Evolutionary conservation across 192 early-diverging fungal genomes (phyloP).

Genomic region (Coemansia biformis): DNA sequence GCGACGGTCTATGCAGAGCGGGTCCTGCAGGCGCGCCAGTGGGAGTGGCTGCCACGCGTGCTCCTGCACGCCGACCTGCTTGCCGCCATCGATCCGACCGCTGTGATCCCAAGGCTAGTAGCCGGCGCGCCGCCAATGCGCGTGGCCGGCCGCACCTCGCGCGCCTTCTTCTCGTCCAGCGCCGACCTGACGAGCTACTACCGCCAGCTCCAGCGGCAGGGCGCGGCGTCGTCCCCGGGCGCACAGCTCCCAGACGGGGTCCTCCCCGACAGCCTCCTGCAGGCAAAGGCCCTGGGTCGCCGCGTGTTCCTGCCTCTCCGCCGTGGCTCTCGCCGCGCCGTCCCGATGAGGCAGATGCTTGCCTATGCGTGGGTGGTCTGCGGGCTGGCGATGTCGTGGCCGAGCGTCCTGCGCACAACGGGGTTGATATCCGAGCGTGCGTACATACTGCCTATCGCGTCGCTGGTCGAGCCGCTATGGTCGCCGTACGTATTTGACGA

Average conservation of each 20-base stretch:
- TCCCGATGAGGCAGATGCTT: constrained; percentile 23
- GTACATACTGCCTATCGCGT: constrained; percentile 34
- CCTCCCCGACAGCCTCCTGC: constrained; percentile 26
- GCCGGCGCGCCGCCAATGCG: neutral
- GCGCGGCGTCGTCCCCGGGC: constrained; percentile 6
- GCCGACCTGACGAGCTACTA: constrained; percentile 42
- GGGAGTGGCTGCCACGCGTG: constrained; percentile 24
- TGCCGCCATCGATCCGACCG: constrained; percentile 13
- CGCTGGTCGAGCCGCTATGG: constrained; percentile 45
- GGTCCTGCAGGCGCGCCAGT: constrained; percentile 36
- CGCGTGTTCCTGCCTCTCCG: constrained; percentile 34
- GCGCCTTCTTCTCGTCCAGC: constrained; percentile 44
- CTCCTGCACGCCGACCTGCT: constrained; percentile 19
- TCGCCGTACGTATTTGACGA: constrained; percentile 12
- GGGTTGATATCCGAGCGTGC: constrained; percentile 48
- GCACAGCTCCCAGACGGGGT: constrained; percentile 12
- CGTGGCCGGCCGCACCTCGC: constrained; percentile 28
- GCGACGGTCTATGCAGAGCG: constrained; percentile 11
- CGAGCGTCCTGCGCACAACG: constrained; percentile 39
- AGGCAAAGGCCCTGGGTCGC: constrained; percentile 25
- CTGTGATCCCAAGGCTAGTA: neutral
- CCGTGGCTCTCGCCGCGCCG: constrained; percentile 3
- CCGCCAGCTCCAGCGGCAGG: constrained; percentile 28
- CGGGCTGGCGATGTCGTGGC: constrained; percentile 44
- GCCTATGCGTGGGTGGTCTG: constrained; percentile 40